Percentiles rank a stretch among this genome's conserved stretches.
phyloP scores from a whole-genome alignment of 164 flowering plant species.

The Magnolia officinalis region DNA sequence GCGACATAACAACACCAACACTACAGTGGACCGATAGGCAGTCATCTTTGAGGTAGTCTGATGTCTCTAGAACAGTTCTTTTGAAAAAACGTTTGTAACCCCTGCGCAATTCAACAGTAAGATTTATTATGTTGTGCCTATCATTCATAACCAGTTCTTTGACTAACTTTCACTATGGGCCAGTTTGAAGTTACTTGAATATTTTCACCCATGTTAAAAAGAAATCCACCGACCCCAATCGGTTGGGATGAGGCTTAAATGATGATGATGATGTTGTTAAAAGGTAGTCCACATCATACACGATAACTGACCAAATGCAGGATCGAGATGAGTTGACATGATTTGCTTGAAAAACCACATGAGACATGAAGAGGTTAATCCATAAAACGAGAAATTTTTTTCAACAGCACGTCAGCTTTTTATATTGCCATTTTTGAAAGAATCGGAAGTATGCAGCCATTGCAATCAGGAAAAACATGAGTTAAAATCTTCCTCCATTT shows the following conservation, averaged over 20 bases:
- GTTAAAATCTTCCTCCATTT: neutral
- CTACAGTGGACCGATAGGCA: constrained; percentile 67
- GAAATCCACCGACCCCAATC: too few relatives aligned
- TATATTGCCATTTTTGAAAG: neutral
- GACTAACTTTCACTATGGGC: neutral
- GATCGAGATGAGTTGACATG: too few relatives aligned
- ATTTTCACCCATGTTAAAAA: too few relatives aligned
- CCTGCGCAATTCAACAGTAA: constrained; percentile 42
- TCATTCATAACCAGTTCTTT: neutral
- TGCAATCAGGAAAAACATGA: neutral
- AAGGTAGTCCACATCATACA: too few relatives aligned
- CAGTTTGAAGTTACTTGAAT: constrained; percentile 1
- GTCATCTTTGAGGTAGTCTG: constrained; percentile 90
- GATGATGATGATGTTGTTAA: too few relatives aligned
- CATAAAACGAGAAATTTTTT: too few relatives aligned
- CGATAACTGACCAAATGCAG: too few relatives aligned
- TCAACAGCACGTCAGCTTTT: too few relatives aligned
- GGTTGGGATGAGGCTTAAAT: too few relatives aligned
- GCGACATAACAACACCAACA: constrained; percentile 82
- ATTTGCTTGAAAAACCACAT: too few relatives aligned
- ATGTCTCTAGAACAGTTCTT: constrained; percentile 64
- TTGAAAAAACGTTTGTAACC: constrained; percentile 85
- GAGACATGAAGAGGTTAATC: too few relatives aligned
- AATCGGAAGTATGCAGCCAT: neutral
- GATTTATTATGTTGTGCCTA: neutral